phyloP scores from a whole-genome alignment of 805 yeast genomes.

The Lipomyces starkeyi region DNA sequence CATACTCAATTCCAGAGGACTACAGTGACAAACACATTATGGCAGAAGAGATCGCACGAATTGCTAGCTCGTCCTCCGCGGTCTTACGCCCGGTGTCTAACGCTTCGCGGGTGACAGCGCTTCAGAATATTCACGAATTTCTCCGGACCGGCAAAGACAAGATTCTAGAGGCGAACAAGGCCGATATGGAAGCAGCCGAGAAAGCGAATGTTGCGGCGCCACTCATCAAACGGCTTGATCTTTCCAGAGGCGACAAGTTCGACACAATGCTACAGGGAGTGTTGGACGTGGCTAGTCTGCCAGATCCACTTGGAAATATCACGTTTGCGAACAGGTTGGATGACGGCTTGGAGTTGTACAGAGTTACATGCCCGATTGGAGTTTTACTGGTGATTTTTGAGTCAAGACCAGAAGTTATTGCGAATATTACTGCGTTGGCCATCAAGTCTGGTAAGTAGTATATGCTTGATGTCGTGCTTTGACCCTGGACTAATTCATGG shows the following conservation, averaged over 20 bases:
- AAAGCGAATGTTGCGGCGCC: conserved; percentile 56
- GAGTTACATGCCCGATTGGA: conserved; percentile 94
- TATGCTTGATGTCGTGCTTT: not conserved
- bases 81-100: conserved; percentile 77
- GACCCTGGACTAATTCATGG: not conserved
- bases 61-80: conserved; percentile 84
- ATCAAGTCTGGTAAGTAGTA: conserved; percentile 80
- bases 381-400: conserved; percentile 92
- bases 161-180: conserved; percentile 73
- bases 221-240: conserved; percentile 81
- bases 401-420: conserved; percentile 97
- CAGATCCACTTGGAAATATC: conserved; percentile 91
- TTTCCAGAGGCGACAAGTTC: conserved; percentile 80
- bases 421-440: conserved; percentile 94
- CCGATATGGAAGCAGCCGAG: conserved; percentile 72
- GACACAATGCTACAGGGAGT: conserved; percentile 96
- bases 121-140: conserved; percentile 73
- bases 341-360: conserved; percentile 80
- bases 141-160: conserved; percentile 62
- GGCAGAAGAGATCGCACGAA: conserved; percentile 78
- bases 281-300: conserved; percentile 83
- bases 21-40: conserved; percentile 19
- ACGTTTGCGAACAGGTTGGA: conserved; percentile 85
- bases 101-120: conserved; percentile 73
- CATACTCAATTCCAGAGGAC: not conserved